Conservation (phyloP, 352 stramenopile genomes). For the Phytophthora ohioensis region DNA sequence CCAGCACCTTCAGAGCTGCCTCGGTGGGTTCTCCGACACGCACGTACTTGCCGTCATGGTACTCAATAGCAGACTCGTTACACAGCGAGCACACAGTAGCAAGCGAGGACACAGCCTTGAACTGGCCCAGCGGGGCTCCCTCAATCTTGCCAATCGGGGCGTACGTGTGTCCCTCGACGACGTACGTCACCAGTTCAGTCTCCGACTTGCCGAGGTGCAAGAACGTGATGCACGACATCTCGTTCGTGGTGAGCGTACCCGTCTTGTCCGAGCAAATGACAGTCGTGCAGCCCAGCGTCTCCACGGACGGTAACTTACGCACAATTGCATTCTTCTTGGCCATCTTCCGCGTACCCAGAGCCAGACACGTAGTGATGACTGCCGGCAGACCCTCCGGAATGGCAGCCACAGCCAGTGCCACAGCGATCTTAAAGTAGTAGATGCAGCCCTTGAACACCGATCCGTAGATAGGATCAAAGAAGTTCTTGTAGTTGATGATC, state of each 20-base stretch:
- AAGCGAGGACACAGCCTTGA: constrained; percentile 85
- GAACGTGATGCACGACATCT: constrained; percentile 95
- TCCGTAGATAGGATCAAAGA: constrained; percentile 90
- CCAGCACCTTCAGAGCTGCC: constrained; percentile 95
- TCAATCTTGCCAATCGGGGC: constrained; percentile 84
- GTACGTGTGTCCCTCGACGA: constrained; percentile 96
- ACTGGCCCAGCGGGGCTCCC: constrained; percentile 56
- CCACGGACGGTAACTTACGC: constrained; percentile 97
- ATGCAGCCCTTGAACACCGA: constrained; percentile 96
- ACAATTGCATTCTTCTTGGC: constrained; percentile 98
- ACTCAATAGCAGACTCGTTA: constrained; percentile 96
- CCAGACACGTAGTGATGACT: constrained; percentile 98
- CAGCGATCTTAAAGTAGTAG: constrained; percentile 99
- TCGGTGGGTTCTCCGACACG: constrained; percentile 97
- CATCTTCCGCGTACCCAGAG: constrained; percentile 96
- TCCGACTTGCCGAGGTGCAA: constrained; percentile 70
- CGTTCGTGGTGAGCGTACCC: constrained; percentile 98
- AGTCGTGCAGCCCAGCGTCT: constrained; percentile 97
- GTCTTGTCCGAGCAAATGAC: constrained; percentile 96
- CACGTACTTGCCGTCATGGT: constrained; percentile 87
- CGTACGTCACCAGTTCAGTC: constrained; percentile 89
- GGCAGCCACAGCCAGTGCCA: constrained; percentile 98
- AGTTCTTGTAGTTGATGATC: constrained; percentile 98
- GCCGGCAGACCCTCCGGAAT: constrained; percentile 99
- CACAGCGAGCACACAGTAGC: constrained; percentile 95